Evolutionary conservation across 75 land plant species (phyloP), one percentile per base, ranked within the genome.

Genomic region (Pinus albicaulis): DNA sequence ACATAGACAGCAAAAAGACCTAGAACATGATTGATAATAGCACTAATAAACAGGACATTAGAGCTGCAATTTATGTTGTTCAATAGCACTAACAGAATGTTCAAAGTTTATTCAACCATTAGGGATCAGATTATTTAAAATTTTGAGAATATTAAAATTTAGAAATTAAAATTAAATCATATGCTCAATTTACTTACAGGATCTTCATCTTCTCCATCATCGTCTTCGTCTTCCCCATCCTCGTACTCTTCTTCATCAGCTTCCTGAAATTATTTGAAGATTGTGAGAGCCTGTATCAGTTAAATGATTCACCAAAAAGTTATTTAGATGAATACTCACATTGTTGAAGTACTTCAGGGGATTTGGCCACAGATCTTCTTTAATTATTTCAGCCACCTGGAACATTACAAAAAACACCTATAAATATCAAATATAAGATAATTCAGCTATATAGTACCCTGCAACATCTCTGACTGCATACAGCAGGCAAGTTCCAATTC

Each of bases 361-460:
- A 86, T 95, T 95, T 15, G 98, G 96, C 98, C 98, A 95, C 63
- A 95, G 74, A 79, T 95, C 98, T 63, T 95, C 98, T 87, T 95
- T 95, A 57, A 95, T 95, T 60, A 95, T 84, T 66, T 92, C 96
- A 52, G 98, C 98, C 58, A 95, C 82, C 98, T 95, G 90, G 31
- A 64, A 76, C 73, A 77, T 31, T 5, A 59, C 10, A 59, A 22
- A 59, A 59, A 71, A 13, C n/a, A 57, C 3, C 16, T 5, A 76
- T 26, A 76, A 14, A 53, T 12, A 23, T 48, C 4, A 48, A 52
- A 71, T 3, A 17, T n/a, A n/a, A n/a, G n/a, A 34, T 22, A 71
- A 23, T 0, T 13, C 3, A 71, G 73, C 56, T 41, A 24, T 1
- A 52, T 48, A 23, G 7, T 25, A 44, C 26, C 24, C 56, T 34